Evolutionary conservation across 2,329 filamentous ascomycete species (phyloP).

Genomic region (Erysiphe pisi): DNA sequence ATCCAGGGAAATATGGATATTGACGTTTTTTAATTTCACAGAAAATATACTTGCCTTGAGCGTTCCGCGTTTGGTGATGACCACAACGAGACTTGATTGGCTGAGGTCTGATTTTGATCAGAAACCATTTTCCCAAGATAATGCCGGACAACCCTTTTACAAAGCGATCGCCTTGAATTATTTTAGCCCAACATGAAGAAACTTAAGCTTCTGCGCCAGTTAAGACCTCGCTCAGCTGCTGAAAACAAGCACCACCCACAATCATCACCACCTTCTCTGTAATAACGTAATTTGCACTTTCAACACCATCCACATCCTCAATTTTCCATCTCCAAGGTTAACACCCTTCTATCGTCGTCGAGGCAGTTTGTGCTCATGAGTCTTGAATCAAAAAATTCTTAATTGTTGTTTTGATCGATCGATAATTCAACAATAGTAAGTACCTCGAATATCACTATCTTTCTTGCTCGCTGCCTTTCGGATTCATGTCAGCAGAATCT

Average conservation of each 20-base stretch:
- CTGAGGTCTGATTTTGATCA: background rate
- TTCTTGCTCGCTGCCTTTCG: too few species aligned
- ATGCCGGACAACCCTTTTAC: slow-evolving; percentile 26
- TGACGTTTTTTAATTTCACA: background rate
- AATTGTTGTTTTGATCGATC: too few species aligned
- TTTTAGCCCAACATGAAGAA: slow-evolving; percentile 28
- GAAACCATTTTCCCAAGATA: slow-evolving; percentile 25
- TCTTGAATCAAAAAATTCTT: too few species aligned
- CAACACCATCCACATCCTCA: too few species aligned
- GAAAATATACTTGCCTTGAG: background rate
- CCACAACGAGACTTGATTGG: slow-evolving; percentile 10
- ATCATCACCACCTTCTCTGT: too few species aligned
- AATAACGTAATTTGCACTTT: too few species aligned
- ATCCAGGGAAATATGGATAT: background rate
- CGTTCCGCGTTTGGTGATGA: slow-evolving; percentile 2
- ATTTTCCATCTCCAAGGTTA: too few species aligned
- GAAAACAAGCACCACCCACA: background rate
- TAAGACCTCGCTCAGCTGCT: background rate
- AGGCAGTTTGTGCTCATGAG: too few species aligned
- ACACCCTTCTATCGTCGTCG: too few species aligned
- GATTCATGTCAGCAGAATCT: too few species aligned
- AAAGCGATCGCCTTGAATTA: slow-evolving; percentile 28
- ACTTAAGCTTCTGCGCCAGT: slow-evolving; percentile 15
- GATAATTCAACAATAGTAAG: too few species aligned
- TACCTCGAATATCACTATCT: too few species aligned